Percentiles rank a stretch among this genome's conserved stretches.
Conservation (phyloP, 805 yeast species). For the Barnettozyma wickerhamii region DNA sequence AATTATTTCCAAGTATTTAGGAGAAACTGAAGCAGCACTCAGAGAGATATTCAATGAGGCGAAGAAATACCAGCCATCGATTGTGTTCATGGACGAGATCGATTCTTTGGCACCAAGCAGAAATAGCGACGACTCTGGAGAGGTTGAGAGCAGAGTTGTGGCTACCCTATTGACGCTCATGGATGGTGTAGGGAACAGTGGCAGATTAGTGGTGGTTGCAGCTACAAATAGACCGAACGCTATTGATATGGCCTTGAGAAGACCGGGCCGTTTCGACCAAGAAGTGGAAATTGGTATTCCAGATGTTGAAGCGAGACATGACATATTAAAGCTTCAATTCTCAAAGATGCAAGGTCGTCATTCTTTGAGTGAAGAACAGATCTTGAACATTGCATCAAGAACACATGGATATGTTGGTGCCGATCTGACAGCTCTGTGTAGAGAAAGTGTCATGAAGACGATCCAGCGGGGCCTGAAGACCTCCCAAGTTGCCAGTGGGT, state of each 20-base stretch:
- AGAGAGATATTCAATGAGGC: constrained; percentile 85
- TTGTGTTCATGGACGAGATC: constrained; percentile 87
- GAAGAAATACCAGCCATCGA: constrained; percentile 75
- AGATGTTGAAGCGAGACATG: constrained; percentile 71
- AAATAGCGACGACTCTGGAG: constrained; percentile 81
- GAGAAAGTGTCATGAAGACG: constrained; percentile 86
- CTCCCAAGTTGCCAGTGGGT: constrained; percentile 26
- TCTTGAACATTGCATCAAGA: constrained; percentile 60
- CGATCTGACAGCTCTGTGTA: constrained; percentile 78
- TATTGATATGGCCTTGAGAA: constrained; percentile 66
- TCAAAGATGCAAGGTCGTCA: constrained; percentile 42
- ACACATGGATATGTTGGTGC: constrained; percentile 99
- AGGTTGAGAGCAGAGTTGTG: constrained; percentile 85
- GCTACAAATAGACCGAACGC: constrained; percentile 72
- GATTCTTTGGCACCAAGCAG: constrained; percentile 89
- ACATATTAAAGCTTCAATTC: constrained; percentile 65
- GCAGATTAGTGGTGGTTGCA: constrained; percentile 63
- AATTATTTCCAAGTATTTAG: constrained; percentile 86
- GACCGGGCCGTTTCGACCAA: constrained; percentile 88
- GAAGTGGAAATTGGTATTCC: constrained; percentile 92
- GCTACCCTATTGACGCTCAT: constrained; percentile 80
- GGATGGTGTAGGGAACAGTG: constrained; percentile 70
- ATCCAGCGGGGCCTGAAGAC: constrained; percentile 55
- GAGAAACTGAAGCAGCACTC: constrained; percentile 89
- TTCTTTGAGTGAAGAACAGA: constrained; percentile 46